Base-by-base conservation (phyloP, 768 basidiomycete species). In the Strobilomyces dryophilus region DNA sequence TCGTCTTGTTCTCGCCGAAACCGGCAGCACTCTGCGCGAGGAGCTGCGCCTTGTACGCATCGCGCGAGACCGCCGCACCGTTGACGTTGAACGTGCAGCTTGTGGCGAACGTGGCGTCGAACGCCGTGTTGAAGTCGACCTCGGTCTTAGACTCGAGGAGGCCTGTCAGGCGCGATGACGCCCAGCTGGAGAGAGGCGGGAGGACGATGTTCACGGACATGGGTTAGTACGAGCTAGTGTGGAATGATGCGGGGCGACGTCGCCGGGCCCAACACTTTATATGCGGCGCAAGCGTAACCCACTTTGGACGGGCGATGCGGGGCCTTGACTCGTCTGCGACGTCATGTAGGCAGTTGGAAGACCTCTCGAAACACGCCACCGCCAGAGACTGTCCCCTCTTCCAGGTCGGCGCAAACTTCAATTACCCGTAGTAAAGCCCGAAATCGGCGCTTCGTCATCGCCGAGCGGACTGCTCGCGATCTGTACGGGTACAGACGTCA, bases 151-250 rank as follows among this genome's bases (percentile, higher is more conserved):
- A 73, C 51, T 69, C 55, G 55, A 76, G 66, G 43, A 80, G 49
- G 24, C 72, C 57, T 4, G 64, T 63, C 49, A 81, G 45, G 57
- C 61, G 74, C 47, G 66, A 61, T 56, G 77, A 55, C 14, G 75
- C 71, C 75, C 75, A 80, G 39, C 63, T 61, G 24, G 70, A 67
- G 55, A 80, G 78, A 3, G 69, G 56, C 8, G 74, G 76, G 45
- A 75, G 70, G 48, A 73, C 68, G 54, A 73, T 63, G 32, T 62
- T 61, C 8, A 53, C 51, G 29, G 66, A 53, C 69, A 70, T 71
- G 51, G 36, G 39, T 15, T n/a, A n/a, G n/a, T n/a, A n/a, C 21
- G 29, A 4, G 29, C 31, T 17, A 21, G 17, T 34, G n/a, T 14
- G 20, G 0, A 5, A 8, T 51, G 4, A 17, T 21, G 10, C 27